Conservation (phyloP, 345 rosid species). For the Bruguiera gymnorhiza region DNA sequence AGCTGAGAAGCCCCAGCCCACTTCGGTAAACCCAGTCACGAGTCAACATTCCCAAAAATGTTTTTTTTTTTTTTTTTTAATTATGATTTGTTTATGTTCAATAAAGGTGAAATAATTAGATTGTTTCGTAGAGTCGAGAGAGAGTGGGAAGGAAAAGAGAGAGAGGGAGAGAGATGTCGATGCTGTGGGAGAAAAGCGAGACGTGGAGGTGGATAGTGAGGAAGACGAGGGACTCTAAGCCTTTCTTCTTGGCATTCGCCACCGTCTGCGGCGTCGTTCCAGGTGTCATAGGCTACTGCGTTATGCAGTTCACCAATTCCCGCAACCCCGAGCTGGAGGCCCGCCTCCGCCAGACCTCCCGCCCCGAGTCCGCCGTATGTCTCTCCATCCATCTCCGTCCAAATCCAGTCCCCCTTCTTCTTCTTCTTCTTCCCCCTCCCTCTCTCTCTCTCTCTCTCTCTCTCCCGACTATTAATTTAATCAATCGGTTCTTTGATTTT, state of each 20-base stretch:
- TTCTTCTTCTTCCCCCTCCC: background rate
- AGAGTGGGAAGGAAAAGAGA: background rate
- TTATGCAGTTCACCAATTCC: slow-evolving; percentile 83
- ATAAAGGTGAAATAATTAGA: background rate
- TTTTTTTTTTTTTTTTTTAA: background rate
- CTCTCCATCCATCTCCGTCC: background rate
- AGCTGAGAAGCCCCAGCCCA: too few relatives aligned
- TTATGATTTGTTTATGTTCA: background rate
- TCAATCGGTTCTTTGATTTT: background rate
- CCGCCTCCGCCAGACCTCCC: slow-evolving; percentile 70
- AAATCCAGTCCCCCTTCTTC: background rate
- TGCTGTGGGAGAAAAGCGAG: slow-evolving; percentile 64
- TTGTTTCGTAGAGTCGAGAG: background rate
- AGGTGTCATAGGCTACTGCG: slow-evolving; percentile 76
- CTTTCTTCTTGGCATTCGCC: slow-evolving; percentile 88
- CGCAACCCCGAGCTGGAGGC: slow-evolving; percentile 75
- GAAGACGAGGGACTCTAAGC: slow-evolving; percentile 74
- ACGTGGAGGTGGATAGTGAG: slow-evolving; percentile 78
- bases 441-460: too few relatives aligned
- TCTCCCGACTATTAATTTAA: too few relatives aligned
- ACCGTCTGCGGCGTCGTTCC: slow-evolving; percentile 89
- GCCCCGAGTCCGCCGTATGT: slow-evolving; percentile 72
- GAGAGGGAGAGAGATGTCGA: slow-evolving; percentile 39
- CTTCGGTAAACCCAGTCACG: too few relatives aligned
- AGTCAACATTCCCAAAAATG: too few relatives aligned